Evolutionary conservation across 1,284 basidiomycete species (phyloP).

Genomic region (Filobasidium uniguttulatum): DNA sequence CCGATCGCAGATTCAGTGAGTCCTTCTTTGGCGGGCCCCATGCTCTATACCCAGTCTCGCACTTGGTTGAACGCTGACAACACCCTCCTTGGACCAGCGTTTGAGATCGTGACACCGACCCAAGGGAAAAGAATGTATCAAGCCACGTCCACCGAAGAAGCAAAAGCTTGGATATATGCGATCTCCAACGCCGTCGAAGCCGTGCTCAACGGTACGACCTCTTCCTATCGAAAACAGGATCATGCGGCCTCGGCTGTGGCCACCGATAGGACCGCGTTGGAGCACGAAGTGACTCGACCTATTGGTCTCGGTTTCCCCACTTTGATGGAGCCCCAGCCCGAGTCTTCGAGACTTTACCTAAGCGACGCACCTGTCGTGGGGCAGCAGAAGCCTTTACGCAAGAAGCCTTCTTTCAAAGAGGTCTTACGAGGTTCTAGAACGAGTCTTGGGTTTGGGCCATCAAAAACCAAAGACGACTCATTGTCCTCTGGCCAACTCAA

Average conservation of each 20-base stretch:
- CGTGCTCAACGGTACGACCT: conserved; percentile 40
- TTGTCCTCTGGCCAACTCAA: not conserved
- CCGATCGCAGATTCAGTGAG: conserved; percentile 34
- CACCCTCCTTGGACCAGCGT: conserved; percentile 21
- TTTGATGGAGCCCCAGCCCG: no score
- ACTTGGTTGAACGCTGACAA: no score
- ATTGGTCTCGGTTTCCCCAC: conserved; percentile 1
- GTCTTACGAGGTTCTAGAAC: conserved; percentile 10
- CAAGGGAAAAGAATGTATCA: conserved; percentile 40
- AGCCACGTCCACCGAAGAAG: conserved; percentile 38
- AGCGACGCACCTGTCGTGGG: not conserved
- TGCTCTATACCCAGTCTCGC: not conserved
- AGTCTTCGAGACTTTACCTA: not conserved
- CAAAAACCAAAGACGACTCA: conserved; percentile 1
- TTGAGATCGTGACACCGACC: conserved; percentile 42
- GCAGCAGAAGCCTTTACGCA: not conserved
- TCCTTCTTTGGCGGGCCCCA: not conserved
- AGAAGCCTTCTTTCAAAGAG: conserved; percentile 13
- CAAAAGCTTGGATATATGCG: conserved; percentile 42
- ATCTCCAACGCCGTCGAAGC: conserved; percentile 43
- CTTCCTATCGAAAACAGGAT: conserved; percentile 21
- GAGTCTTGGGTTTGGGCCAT: conserved; percentile 9
- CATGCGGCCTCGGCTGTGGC: no score
- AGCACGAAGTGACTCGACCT: no score
- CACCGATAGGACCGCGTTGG: no score